Base-by-base conservation (phyloP, 345 rosid species). In the Angophora floribunda region DNA sequence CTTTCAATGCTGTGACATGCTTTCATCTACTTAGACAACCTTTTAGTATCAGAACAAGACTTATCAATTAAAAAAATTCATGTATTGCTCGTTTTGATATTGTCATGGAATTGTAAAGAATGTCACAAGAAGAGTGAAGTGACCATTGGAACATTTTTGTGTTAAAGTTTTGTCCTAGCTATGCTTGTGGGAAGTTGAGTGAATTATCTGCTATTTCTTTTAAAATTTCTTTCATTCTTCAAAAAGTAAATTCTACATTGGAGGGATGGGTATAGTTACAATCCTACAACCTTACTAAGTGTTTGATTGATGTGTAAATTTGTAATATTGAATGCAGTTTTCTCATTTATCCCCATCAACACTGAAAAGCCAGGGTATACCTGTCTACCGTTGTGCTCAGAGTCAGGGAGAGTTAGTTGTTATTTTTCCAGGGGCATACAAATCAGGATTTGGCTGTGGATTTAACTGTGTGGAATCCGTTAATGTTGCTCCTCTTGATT, bases 361-460 rank as follows among this genome's bases (percentile, higher is more conserved):
- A 16, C 88, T 94, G 89, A 94, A 91, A 89, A 90, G 92, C 51
- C 93, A 95, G 87, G 94, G 95, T 70, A 86, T 96, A 88, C 96
- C 98, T 67, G 94, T 94, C 88, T 91, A 90, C 88, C 94, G 92
- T 14, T 94, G 95, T 89, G 88, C 92, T 90, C 99, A 96, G 91
- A 49, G 90, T 91, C 94, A 94, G n/a, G 94, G 98, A 80, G 96
- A 95, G 90, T 95, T 94, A 89, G 94, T 95, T 90, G 92, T 96
- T 85, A 87, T 93, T 85, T 92, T 92, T 87, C 97, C 99, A 16
- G 96, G 98, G 90, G 91, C 95, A 52, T 92, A 90, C 90, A 90
- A 93, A 91, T 93, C 94, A 7, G 93, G 94, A 67, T 93, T 96
- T 89, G 93, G 95, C 85, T 91, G 93, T 90, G 99, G 99, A 79